Evolutionary conservation across 75 land plant genomes (phyloP).

Genomic region (Larix kaempferi): DNA sequence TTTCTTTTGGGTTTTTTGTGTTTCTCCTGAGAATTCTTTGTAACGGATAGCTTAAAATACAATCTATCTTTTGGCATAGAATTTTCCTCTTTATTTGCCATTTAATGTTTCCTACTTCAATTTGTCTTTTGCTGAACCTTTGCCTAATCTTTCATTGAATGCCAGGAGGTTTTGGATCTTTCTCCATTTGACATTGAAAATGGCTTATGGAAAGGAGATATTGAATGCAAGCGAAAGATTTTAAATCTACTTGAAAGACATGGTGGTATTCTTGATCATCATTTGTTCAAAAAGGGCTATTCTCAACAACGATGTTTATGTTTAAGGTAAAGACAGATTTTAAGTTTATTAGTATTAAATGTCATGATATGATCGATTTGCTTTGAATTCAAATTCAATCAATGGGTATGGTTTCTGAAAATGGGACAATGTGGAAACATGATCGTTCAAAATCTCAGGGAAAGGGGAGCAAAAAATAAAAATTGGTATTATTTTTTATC

Average conservation of each 20-base stretch:
- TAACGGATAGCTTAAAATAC: too few species aligned
- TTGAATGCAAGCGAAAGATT: background rate
- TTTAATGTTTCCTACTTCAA: background rate
- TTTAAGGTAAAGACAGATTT: background rate
- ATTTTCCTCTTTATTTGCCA: background rate
- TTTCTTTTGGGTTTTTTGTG: too few species aligned
- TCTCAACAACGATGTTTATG: slow-evolving; percentile 4
- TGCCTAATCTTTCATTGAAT: background rate
- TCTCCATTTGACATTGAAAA: slow-evolving; percentile 7
- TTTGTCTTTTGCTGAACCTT: background rate
- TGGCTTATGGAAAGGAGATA: slow-evolving; percentile 2
- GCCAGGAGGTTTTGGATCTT: slow-evolving; percentile 2
- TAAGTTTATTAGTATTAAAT: too few species aligned
- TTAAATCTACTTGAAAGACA: slow-evolving; percentile 1
- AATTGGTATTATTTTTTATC: too few species aligned
- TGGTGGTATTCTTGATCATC: background rate
- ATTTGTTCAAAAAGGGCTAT: background rate
- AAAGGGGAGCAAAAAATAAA: too few species aligned
- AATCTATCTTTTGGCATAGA: background rate
- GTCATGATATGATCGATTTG: too few species aligned
- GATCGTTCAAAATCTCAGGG: too few species aligned
- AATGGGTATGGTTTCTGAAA: too few species aligned
- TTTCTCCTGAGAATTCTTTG: too few species aligned
- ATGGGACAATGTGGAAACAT: too few species aligned
- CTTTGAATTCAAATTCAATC: too few species aligned